Evolutionary conservation across 2,329 filamentous ascomycete genomes (phyloP).

Genomic region (Beauveria sp.): DNA sequence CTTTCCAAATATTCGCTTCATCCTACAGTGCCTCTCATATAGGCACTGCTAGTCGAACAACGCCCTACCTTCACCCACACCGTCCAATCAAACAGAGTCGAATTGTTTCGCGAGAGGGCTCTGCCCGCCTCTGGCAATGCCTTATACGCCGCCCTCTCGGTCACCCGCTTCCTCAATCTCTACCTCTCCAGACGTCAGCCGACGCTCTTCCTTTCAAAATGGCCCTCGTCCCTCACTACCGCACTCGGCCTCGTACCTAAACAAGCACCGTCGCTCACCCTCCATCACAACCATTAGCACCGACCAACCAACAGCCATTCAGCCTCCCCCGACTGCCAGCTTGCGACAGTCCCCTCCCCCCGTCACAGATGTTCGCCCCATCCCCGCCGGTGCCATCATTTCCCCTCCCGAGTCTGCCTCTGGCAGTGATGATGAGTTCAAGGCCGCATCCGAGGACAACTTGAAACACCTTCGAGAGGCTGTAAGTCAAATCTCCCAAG

Average conservation of each 20-base stretch:
- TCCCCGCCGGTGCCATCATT: conserved; percentile 77
- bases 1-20: background rate
- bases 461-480: conserved; percentile 71
- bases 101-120: background rate
- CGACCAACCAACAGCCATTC: conserved; percentile 40
- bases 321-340: conserved; percentile 38
- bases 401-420: conserved; percentile 85
- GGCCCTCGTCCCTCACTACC: conserved; percentile 47
- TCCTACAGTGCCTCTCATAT: conserved; percentile 11
- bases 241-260: conserved; percentile 58
- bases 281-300: conserved; percentile 30
- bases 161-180: conserved; percentile 54
- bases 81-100: background rate
- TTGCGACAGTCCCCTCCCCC: conserved; percentile 81
- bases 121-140: conserved; percentile 50
- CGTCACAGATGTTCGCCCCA: conserved; percentile 60
- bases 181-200: conserved; percentile 48
- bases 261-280: conserved; percentile 52
- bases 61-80: background rate
- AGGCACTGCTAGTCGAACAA: conserved; percentile 5
- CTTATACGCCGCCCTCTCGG: conserved; percentile 75
- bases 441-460: conserved; percentile 39
- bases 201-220: conserved; percentile 49
- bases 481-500: conserved; percentile 64
- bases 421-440: conserved; percentile 73